A percentile compares a stretch with the other conserved stretches of the same genome.
Conservation (phyloP, 1,139 yeast genomes). For the Wickerhamomyces sp. region DNA sequence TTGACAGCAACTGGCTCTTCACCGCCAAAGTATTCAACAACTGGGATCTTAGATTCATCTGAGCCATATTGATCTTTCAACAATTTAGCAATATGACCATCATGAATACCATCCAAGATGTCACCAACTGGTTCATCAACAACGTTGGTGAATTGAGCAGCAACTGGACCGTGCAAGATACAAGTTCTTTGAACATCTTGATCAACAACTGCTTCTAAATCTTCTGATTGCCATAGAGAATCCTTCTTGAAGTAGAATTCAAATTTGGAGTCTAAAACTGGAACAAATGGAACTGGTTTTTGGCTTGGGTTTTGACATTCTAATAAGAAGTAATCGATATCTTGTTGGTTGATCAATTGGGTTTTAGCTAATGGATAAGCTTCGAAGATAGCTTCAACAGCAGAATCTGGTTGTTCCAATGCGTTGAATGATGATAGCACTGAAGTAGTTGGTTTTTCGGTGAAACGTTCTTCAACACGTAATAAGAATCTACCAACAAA, state of each 20-base stretch:
- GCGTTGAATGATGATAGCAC: constrained; percentile 69
- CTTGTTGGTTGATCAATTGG: constrained; percentile 92
- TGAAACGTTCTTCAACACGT: constrained; percentile 95
- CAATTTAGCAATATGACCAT: constrained; percentile 77
- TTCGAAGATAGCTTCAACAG: constrained; percentile 54
- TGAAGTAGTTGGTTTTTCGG: constrained; percentile 52
- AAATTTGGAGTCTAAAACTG: constrained; percentile 88
- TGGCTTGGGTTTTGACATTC: constrained; percentile 80
- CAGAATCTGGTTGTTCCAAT: constrained; percentile 61
- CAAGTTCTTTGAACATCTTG: constrained; percentile 98
- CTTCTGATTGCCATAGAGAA: constrained; percentile 98
- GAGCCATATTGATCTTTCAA: constrained; percentile 65
- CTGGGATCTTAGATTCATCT: constrained; percentile 71
- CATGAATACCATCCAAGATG: constrained; percentile 82
- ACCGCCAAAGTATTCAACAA: constrained; percentile 85
- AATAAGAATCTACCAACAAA: constrained; percentile 83
- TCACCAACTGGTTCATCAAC: constrained; percentile 92
- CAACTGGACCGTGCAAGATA: constrained; percentile 97
- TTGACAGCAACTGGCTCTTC: constrained; percentile 43
- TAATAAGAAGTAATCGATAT: constrained; percentile 85
- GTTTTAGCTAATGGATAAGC: constrained; percentile 68
- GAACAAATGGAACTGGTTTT: constrained; percentile 98
- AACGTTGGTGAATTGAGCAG: constrained; percentile 84
- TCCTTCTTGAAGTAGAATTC: constrained; percentile 97
- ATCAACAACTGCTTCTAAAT: constrained; percentile 90